Evolutionary conservation across 2,329 filamentous ascomycete species (phyloP).

Genomic region (Sporothrix dimorphospora): DNA sequence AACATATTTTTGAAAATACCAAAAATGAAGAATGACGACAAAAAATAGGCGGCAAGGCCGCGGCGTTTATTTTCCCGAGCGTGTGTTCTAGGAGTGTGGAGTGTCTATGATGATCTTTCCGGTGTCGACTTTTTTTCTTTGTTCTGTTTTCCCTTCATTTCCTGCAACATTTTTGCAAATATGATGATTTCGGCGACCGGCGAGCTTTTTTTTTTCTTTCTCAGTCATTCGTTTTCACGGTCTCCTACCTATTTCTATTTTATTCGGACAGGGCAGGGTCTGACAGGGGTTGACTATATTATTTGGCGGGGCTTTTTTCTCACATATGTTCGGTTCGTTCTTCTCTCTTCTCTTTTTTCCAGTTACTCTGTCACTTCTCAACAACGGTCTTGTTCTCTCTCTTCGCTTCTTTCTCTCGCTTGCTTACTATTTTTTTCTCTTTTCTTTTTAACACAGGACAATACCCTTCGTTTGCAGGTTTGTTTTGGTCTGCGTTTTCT

Average conservation of each 20-base stretch:
- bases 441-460: neutral
- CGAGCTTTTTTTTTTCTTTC: neutral
- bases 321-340: neutral
- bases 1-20: neutral
- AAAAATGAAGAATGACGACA: neutral
- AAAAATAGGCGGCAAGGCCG: neutral
- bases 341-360: too few relatives aligned
- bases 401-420: constrained; percentile 8
- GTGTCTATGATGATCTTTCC: neutral
- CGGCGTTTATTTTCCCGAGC: neutral
- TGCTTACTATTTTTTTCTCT: neutral
- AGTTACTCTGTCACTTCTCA: neutral
- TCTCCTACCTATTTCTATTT: neutral
- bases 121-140: neutral
- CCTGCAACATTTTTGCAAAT: neutral
- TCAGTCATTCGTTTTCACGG: constrained; percentile 4
- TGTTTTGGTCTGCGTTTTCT: neutral
- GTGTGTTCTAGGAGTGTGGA: constrained; percentile 5
- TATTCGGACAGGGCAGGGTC: neutral
- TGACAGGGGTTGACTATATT: constrained; percentile 5
- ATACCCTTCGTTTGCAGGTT: constrained; percentile 5
- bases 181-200: neutral
- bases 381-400: neutral
- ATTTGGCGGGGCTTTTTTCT: neutral
- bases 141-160: neutral